These are phyloP conservation scores for Oenanthe sinensis DNA, from an alignment of 129 eudicot genomes.

Conservation along the genomic window DNA sequence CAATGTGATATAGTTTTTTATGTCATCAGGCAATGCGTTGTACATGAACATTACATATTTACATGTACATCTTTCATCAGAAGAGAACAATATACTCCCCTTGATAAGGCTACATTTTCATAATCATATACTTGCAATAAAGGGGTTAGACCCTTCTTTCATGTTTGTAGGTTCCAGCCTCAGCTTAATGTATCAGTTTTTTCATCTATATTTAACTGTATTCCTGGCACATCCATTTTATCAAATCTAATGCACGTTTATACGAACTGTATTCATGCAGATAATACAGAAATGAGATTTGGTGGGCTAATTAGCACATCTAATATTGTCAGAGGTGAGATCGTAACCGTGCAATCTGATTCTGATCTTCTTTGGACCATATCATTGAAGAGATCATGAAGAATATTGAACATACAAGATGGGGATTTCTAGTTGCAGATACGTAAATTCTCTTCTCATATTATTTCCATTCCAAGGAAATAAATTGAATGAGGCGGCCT, in stretches of 20 bases:
- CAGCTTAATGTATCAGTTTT: background rate
- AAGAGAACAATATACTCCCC: background rate
- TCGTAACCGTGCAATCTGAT: conserved; percentile 56
- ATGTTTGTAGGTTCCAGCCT: background rate
- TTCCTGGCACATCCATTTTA: background rate
- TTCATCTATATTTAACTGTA: background rate
- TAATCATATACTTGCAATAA: background rate
- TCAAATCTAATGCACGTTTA: conserved; percentile 5
- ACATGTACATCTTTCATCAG: background rate
- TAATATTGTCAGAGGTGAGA: conserved; percentile 50
- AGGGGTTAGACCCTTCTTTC: background rate
- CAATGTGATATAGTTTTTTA: background rate
- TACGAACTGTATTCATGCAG: conserved; percentile 24
- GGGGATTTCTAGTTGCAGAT: conserved; percentile 3
- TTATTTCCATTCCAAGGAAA: background rate
- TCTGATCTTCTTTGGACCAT: conserved; percentile 88
- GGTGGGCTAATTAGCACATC: conserved; percentile 93
- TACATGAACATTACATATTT: background rate
- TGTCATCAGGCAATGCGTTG: background rate
- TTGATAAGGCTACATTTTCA: background rate
- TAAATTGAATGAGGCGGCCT: background rate
- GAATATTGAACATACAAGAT: background rate
- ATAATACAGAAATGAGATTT: conserved; percentile 68
- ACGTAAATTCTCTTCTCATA: conserved; percentile 1
- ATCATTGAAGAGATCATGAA: conserved; percentile 50